These are phyloP conservation scores for Pelargonium citronellum DNA, from an alignment of 441 rosid species.

Conservation along the genomic window DNA sequence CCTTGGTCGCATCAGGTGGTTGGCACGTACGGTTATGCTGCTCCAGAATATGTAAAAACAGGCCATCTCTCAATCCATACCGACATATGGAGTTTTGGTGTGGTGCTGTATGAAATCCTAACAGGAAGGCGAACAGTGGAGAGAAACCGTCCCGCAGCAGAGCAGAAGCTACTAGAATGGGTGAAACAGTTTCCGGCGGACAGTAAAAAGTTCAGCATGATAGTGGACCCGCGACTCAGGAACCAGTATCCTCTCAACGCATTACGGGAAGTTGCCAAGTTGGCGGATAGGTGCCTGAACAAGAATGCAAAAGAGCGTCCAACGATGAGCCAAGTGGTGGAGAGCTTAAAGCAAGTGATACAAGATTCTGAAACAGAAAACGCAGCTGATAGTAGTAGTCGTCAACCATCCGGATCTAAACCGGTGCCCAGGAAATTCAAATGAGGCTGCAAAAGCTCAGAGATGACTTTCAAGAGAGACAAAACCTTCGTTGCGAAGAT, in stretches of 20 bases:
- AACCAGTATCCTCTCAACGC: conserved; percentile 44
- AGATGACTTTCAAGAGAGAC: not conserved
- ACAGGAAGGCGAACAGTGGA: conserved; percentile 87
- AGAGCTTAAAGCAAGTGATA: conserved; percentile 16
- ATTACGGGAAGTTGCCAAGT: conserved; percentile 52
- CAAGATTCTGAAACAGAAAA: not conserved
- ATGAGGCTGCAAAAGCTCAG: not conserved
- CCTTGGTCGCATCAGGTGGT: conserved; percentile 47
- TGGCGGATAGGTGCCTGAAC: conserved; percentile 69
- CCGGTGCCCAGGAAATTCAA: not conserved
- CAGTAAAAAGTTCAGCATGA: conserved; percentile 42
- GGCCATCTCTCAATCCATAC: conserved; percentile 80
- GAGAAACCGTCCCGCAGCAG: conserved; percentile 60
- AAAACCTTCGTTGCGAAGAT: no score
- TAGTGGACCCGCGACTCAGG: conserved; percentile 67
- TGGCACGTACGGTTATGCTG: conserved; percentile 90
- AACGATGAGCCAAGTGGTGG: conserved; percentile 85
- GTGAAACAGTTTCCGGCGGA: conserved; percentile 67
- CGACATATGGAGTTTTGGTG: conserved; percentile 93
- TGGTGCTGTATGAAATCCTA: conserved; percentile 81
- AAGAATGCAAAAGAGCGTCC: conserved; percentile 71
- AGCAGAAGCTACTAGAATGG: conserved; percentile 89
- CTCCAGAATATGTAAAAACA: conserved; percentile 81
- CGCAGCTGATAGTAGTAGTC: no score
- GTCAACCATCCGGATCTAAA: no score